Evolutionary conservation across 305 asterid species (phyloP), one percentile per base, ranked within the genome.

Genomic region (Petunia hybrid): DNA sequence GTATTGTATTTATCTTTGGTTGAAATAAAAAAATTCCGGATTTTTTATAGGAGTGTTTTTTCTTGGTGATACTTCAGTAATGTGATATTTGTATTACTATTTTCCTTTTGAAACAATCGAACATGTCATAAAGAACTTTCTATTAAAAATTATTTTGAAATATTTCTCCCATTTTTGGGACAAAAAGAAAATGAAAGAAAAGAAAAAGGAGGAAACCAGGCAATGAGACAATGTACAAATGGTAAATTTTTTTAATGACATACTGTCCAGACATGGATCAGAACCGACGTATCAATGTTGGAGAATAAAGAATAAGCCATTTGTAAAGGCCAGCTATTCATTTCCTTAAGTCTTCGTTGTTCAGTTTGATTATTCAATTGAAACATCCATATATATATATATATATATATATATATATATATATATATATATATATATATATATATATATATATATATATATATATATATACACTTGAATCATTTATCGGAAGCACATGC

Each of bases 281-380:
- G 45, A 73, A 60, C 6, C 46, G 60, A 5, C 61, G 6, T 73
- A 73, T 73, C 78, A 73, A 31, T 73, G 78, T 51, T 73, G 78
- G 45, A 73, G 78, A 73, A 73, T 73, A 48, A 73, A 73, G 78
- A 35, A 7, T 48, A 41, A 8, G 35, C 1, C 3, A 73, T 13
- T 48, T 71, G 8, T 73, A 8, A 12, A 73, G 35, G 45, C 35
- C 78, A 73, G 35, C 62, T 73, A 35, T 35, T 31, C 48, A 71
- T 4, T 48, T 46, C 77, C 77, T 31, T 73, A 73, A 22, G 31
- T 35, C 62, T 51, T 73, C 51, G 78, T 12, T 71, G 78, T 73
- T 73, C 35, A 6, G 1, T 51, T 22, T 73, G 3, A 51, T 48
- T 73, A 73, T 73, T 73, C 51, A 35, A 35, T 51, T 22, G 1